phyloP scores from a whole-genome alignment of 441 rosid species.

The Lagerstroemia fauriei region DNA sequence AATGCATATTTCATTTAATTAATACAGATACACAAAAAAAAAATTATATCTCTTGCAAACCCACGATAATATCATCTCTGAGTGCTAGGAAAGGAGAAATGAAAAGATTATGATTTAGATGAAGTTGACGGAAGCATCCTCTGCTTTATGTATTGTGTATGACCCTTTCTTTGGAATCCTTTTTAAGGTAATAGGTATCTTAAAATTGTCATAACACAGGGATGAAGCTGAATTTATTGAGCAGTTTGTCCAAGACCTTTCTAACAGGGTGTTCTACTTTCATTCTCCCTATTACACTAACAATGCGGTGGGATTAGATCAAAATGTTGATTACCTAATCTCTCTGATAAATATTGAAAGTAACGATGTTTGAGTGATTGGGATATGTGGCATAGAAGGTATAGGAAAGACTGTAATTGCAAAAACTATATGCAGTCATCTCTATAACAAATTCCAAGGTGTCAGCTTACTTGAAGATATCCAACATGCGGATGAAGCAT shows the following conservation, averaged over 20 bases:
- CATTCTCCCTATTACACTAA: not conserved
- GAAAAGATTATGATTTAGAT: too few relatives aligned
- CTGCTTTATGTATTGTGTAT: too few relatives aligned
- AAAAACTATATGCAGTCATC: not conserved
- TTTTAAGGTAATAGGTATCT: too few relatives aligned
- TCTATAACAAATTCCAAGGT: not conserved
- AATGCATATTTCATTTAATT: too few relatives aligned
- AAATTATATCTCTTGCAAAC: too few relatives aligned
- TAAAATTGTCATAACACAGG: not conserved
- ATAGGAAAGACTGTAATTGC: not conserved
- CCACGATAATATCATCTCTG: too few relatives aligned
- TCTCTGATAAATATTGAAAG: not conserved
- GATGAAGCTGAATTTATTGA: constrained; percentile 11
- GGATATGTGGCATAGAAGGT: constrained; percentile 1
- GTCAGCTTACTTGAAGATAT: not conserved
- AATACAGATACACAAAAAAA: too few relatives aligned
- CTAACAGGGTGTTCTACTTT: not conserved
- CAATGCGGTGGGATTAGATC: not conserved
- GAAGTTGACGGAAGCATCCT: too few relatives aligned
- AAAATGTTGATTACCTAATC: not conserved
- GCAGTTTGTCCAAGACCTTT: not conserved
- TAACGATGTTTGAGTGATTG: not conserved
- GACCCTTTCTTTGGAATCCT: too few relatives aligned
- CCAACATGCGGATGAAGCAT: not conserved
- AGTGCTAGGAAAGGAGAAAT: too few relatives aligned